Evolutionary conservation across 257 asterid genomes (phyloP), one percentile per base, ranked within the genome.

Genomic region (Przewalskia tangutica): DNA sequence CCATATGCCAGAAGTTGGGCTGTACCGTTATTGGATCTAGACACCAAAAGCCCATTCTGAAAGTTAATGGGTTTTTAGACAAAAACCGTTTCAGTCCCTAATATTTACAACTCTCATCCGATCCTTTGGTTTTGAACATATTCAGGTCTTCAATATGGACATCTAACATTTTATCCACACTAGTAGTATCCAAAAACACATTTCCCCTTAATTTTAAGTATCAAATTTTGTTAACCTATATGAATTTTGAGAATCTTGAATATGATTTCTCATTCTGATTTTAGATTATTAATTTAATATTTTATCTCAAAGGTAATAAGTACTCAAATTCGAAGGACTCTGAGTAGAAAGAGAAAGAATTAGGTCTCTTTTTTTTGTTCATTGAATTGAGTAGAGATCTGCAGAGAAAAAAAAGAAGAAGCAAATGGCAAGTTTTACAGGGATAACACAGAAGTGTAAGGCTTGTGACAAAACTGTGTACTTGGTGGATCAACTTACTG

Each of bases 381-480:
- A 51, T 67, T 73, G 65, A 66, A 78, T 84, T 84, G 65, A 79
- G 60, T 10, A 63, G 48, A 80, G 81, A 42, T 34, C 36, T 63
- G 16, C 65, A 83, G 80, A 9, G 27, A 48, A 10, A 23, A 1
- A 23, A 34, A 46, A 27, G 1, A 27, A 27, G 1, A 27, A 27
- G 59, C 51, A 65, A 2, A 90, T 89, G 93, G 90, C 91, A 70
- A 84, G 84, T 83, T 90, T 90, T 86, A 90, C 85, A 83, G 95
- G 97, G 75, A 91, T 95, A 82, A 89, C 92, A 3, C 95, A 91
- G 88, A 90, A 89, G 81, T 92, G 97, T 81, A 90, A 88, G 77
- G 92, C 91, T 65, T 91, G 97, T 84, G 93, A 88, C 34, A 92
- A 90, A 90, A 92, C 97, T 17, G 93, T 92, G 2, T 92, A 92